Conservation (phyloP, 495 filamentous ascomycete species). For the Podospora pseudopauciseta region DNA sequence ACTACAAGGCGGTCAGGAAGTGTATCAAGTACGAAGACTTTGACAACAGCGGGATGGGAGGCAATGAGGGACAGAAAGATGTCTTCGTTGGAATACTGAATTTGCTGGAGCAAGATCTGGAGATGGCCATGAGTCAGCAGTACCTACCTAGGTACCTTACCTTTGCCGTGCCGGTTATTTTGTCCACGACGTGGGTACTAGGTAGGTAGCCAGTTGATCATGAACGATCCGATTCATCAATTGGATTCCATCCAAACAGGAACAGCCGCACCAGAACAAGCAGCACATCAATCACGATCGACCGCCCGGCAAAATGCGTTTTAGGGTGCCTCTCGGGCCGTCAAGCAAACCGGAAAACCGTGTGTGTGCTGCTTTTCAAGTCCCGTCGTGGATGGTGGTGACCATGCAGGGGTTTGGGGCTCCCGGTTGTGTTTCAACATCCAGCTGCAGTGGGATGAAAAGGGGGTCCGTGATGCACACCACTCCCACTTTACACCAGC, state of each 20-base stretch:
- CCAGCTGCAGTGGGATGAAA: background rate
- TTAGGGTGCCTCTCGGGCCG: background rate
- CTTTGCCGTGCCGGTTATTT: too few species aligned
- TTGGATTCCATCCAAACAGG: background rate
- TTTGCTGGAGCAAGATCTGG: background rate
- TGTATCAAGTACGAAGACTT: background rate
- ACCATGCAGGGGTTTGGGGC: background rate
- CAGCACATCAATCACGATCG: background rate
- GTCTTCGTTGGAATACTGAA: background rate
- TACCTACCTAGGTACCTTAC: too few species aligned
- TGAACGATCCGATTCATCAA: too few species aligned
- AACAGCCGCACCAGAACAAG: background rate
- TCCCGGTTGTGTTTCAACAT: conserved; percentile 5
- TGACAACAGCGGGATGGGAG: background rate
- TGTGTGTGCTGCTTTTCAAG: background rate
- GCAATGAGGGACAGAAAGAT: background rate
- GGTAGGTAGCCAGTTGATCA: too few species aligned
- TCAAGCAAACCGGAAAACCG: background rate
- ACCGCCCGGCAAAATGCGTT: conserved; percentile 4
- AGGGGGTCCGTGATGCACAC: conserved; percentile 14
- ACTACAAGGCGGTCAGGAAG: background rate
- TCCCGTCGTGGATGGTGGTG: background rate
- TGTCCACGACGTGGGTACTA: too few species aligned
- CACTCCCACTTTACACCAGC: background rate
- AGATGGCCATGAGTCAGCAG: background rate